Evolutionary conservation across 2,329 filamentous ascomycete species (phyloP), one percentile per base, ranked within the genome.

Genomic region (Fusarium caatingaense): DNA sequence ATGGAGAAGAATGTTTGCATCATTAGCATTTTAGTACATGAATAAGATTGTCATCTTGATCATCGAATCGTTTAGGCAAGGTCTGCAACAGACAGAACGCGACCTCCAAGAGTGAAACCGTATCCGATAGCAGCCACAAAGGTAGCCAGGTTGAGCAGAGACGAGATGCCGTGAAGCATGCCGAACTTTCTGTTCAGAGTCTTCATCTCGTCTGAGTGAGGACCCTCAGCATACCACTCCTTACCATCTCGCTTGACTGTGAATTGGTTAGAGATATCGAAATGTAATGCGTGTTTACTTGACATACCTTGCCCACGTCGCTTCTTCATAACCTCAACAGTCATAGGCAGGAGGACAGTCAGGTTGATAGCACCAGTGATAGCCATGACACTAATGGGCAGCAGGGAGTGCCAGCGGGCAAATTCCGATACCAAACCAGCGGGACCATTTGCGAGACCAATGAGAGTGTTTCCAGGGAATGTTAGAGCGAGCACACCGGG

Each of bases 211-310:
- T 90, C 85, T 8, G 92, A 96, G 76, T 97, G 93, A 41, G 93
- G 92, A 2, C 90, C 87, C 55, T 88, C 83, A 69, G 97, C 93
- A 76, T 92, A 92, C 80, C 90, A 93, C 78, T 92, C 92, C 86
- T 97, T 98, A 57, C 93, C 93, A 78, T 98, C 95, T 74, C 91
- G 89, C 66, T 91, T 93, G 84, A 95, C 94, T 90, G 65, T 45
- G 57, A 12, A 47, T 28, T 51, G 6, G 41, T 78, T 50, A 78
- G 66, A 37, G 58, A 34, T 32, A 3, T 18, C 8, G 4, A 15
- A 27, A 32, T 21, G n/a, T 23, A 25, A 28, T 37, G 18, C 34
- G 12, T n/a, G 18, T 13, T 45, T 41, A 30, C 15, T 47, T 5
- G 30, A 78, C 86, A 69, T 82, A 93, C 92, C 92, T 84, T 97